Conservation (phyloP, 345 rosid species). For the Melaleuca quinquenervia region DNA sequence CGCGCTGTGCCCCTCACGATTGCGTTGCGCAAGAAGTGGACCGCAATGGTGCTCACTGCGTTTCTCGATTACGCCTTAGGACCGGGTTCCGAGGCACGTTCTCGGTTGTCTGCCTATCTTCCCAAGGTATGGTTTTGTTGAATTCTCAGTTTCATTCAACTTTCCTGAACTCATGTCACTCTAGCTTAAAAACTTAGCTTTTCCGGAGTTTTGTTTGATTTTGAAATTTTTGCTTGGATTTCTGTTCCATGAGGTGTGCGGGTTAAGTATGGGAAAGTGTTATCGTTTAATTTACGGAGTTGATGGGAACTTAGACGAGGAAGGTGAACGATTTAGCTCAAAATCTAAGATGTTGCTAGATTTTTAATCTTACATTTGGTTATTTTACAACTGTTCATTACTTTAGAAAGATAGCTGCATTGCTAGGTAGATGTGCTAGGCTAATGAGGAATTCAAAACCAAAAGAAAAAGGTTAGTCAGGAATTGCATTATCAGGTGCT, state of each 20-base stretch:
- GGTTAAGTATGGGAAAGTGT: not conserved
- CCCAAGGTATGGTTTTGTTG: constrained; percentile 36
- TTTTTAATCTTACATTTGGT: not conserved
- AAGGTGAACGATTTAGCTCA: not conserved
- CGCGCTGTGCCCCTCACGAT: constrained; percentile 67
- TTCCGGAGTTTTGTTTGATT: not conserved
- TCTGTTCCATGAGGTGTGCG: not conserved
- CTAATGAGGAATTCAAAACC: not conserved
- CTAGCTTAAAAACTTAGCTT: not conserved
- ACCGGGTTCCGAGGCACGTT: constrained; percentile 52
- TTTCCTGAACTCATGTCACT: not conserved
- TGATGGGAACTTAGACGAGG: no score
- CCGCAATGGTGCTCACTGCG: constrained; percentile 31
- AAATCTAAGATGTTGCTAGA: not conserved
- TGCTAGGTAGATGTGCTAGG: not conserved
- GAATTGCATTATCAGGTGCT: not conserved
- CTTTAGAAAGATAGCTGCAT: not conserved
- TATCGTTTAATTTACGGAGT: not conserved
- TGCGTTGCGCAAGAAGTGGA: constrained; percentile 49
- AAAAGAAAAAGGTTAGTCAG: not conserved
- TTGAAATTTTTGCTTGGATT: not conserved
- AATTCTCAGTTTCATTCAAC: not conserved
- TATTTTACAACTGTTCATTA: not conserved
- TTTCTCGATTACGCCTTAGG: constrained; percentile 54
- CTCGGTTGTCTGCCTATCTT: constrained; percentile 37